These are phyloP conservation scores for Populus pruinosa DNA, from an alignment of 345 rosid species.

Conservation along the genomic window DNA sequence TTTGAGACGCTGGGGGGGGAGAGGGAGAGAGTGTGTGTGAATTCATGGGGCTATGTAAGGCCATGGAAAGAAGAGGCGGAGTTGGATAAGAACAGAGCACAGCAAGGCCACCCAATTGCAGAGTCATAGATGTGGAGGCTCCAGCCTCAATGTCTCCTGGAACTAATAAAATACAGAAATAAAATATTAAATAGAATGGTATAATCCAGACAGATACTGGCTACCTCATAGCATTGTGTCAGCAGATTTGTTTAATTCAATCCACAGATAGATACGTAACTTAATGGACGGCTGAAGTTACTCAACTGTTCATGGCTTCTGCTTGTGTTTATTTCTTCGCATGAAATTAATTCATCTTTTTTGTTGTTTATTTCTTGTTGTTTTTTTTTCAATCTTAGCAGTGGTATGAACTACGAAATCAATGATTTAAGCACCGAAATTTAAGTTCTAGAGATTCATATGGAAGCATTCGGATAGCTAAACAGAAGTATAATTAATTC, in stretches of 20 bases:
- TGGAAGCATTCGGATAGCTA: too few relatives aligned
- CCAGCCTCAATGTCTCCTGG: not conserved
- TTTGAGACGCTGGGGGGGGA: not conserved
- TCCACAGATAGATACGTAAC: not conserved
- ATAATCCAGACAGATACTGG: conserved; percentile 9
- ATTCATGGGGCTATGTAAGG: not conserved
- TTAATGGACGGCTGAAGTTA: not conserved
- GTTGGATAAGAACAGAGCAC: conserved; percentile 39
- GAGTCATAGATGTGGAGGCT: conserved; percentile 13
- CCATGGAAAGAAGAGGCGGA: conserved; percentile 17
- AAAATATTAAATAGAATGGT: not conserved
- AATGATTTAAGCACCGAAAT: not conserved
- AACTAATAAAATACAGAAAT: conserved; percentile 7
- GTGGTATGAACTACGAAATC: not conserved
- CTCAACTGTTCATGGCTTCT: not conserved
- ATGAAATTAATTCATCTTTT: not conserved
- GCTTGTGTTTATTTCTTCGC: not conserved
- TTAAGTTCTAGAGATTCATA: too few relatives aligned
- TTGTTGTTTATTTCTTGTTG: not conserved
- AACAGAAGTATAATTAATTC: too few relatives aligned
- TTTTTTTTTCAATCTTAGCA: not conserved
- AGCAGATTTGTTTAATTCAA: not conserved
- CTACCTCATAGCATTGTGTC: conserved; percentile 5
- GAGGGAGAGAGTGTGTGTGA: not conserved
- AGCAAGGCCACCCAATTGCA: conserved; percentile 16